Base-by-base conservation (phyloP, 176 grass and related monocot species). In the Cocos nucifera region DNA sequence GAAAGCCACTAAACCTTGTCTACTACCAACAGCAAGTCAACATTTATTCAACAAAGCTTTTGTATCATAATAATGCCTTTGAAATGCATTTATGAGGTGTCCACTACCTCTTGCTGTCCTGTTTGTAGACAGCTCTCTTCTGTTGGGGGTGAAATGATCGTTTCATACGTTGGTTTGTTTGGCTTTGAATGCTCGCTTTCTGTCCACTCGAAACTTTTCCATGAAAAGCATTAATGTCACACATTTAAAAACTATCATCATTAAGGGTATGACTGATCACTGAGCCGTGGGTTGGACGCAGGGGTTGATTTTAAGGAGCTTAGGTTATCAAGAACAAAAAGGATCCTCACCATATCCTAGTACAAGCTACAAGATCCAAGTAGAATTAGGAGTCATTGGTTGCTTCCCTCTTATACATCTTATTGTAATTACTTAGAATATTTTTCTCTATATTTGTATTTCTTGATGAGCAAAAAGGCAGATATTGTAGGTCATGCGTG, bases 161-260 rank as follows among this genome's bases (percentile, higher is more conserved):
- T 56, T 56, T 56, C 26, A 61, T 39, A 30, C 18, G 26, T 61
- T 60, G 58, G 17, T 30, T 61, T n/a, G 26, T 39, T 61, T 39
- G 9, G 58, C 58, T 61, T 61, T 61, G 30, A 61, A 61, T 61
- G 58, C 16, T 17, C 20, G 25, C 58, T 61, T 39, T 39, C 58
- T 61, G 58, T 61, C 24, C 18, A 10, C 58, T 61, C 8, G 27
- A 39, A 61, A 61, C 58, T 61, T 61, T 61, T 20, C 8, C 23
- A 17, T 61, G 16, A 17, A 32, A 17, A 32, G 58, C 58, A 61
- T 61, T 61, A 30, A 61, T 61, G 58, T 17, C 27, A 61, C 22
- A 35, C 58, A 61, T 30, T 61, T 61, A 61, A 61, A 35, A 61
- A 1, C 58, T 19, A 61, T 39, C 58, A 61, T 61, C 25, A 30